phyloP scores from a whole-genome alignment of 106 monocot genomes.

The Allium cepa region DNA sequence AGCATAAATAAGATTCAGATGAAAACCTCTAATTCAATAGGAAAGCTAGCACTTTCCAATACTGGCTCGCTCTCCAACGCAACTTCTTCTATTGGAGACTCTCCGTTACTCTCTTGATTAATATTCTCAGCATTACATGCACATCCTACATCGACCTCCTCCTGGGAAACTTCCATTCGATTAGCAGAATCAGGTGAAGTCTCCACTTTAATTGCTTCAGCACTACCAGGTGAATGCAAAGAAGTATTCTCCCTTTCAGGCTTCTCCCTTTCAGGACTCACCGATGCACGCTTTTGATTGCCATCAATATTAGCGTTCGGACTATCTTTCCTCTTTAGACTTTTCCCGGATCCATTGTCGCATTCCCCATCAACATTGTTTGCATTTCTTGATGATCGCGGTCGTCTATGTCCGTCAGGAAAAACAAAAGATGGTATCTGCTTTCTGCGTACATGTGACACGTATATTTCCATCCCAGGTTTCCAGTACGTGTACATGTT shows the following conservation, averaged over 20 bases:
- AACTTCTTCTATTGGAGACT: neutral
- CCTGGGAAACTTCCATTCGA: neutral
- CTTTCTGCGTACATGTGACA: conserved; percentile 78
- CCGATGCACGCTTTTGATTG: conserved; percentile 19
- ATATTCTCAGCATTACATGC: neutral
- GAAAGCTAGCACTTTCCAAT: conserved; percentile 7
- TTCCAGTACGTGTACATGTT: conserved; percentile 79
- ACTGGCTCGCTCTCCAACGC: conserved; percentile 8
- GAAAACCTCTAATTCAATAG: conserved; percentile 24
- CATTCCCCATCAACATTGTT: conserved; percentile 19
- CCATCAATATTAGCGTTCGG: conserved; percentile 11
- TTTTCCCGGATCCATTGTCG: conserved; percentile 17
- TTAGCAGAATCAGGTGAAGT: conserved; percentile 3
- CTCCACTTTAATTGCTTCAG: neutral
- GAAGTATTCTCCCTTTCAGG: no score
- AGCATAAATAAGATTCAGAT: conserved; percentile 9
- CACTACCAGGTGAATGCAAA: neutral
- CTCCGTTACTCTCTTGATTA: neutral
- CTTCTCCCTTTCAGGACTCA: conserved; percentile 16
- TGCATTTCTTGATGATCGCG: conserved; percentile 24
- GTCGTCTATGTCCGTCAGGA: conserved; percentile 70
- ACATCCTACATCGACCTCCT: neutral
- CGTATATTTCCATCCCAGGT: conserved; percentile 72
- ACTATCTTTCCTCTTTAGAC: conserved; percentile 30
- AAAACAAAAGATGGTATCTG: conserved; percentile 87